Conservation (phyloP, 1,284 basidiomycete genomes). For the Coriolopsis trogii region DNA sequence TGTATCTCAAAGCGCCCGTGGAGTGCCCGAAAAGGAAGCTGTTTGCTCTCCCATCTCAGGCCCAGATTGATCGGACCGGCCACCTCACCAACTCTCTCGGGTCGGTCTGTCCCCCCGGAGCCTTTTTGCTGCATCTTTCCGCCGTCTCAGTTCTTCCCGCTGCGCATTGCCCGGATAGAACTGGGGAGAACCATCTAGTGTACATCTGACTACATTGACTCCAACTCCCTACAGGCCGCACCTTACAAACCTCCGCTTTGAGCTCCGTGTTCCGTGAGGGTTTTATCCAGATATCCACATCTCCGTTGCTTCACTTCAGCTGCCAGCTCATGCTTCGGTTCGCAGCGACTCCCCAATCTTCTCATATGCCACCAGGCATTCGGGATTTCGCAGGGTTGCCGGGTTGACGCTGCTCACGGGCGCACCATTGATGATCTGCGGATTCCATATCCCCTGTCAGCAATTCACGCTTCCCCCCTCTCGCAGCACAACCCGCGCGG, state of each 20-base stretch:
- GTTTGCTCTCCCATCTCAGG: constrained; percentile 11
- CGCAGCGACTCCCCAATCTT: constrained; percentile 49
- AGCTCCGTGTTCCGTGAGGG: constrained; percentile 10
- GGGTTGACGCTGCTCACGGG: constrained; percentile 71
- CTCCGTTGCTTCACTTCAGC: background rate
- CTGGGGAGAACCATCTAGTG: no score
- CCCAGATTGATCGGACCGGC: constrained; percentile 22
- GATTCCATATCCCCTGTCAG: constrained; percentile 12
- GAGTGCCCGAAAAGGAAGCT: constrained; percentile 2
- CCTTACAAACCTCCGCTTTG: no score
- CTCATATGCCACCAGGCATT: constrained; percentile 69
- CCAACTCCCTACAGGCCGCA: no score
- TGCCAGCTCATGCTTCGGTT: constrained; percentile 24
- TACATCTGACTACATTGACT: no score
- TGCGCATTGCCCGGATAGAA: background rate
- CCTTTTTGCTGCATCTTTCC: background rate
- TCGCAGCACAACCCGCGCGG: background rate
- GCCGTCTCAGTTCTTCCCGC: background rate
- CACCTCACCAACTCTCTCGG: constrained; percentile 1
- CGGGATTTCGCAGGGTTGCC: constrained; percentile 78
- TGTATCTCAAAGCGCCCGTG: constrained; percentile 1
- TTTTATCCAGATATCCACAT: no score
- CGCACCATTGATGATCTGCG: constrained; percentile 82
- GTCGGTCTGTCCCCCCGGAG: constrained; percentile 9
- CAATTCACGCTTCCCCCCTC: constrained; percentile 15